These are phyloP conservation scores for Macrotyloma uniflorum DNA, from an alignment of 306 rosid species.

Conservation along the genomic window DNA sequence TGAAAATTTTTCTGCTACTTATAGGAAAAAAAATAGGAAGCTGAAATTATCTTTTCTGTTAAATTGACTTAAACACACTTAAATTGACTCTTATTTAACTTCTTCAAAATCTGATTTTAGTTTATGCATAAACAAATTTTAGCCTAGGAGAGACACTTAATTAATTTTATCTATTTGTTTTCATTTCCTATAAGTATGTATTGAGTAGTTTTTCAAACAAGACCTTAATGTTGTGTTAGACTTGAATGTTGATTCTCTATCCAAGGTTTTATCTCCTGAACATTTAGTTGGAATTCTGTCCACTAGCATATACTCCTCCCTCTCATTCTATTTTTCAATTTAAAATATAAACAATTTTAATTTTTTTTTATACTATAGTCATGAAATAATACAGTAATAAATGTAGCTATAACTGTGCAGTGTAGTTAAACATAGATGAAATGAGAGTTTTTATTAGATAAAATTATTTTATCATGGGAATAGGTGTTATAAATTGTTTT, in stretches of 20 bases:
- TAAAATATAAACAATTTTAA: not conserved
- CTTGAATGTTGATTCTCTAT: conserved; percentile 14
- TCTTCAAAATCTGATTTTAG: too few species aligned
- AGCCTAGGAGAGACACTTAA: not conserved
- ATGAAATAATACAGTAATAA: too few species aligned
- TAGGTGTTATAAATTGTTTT: not conserved
- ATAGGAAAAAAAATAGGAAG: not conserved
- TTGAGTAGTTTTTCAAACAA: too few species aligned
- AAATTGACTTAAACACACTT: not conserved
- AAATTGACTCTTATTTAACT: not conserved
- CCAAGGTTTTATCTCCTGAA: not conserved
- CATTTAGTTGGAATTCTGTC: not conserved
- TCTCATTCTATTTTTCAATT: not conserved
- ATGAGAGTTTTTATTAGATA: not conserved
- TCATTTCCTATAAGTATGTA: not conserved
- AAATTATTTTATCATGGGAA: not conserved
- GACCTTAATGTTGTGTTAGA: not conserved
- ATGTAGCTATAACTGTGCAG: not conserved
- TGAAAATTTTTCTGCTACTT: not conserved
- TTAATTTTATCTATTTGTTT: not conserved
- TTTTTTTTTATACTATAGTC: not conserved
- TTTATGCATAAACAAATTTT: too few species aligned
- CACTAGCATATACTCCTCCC: not conserved
- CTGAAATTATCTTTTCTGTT: not conserved
- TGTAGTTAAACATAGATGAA: not conserved